phyloP scores from a whole-genome alignment of 805 yeast genomes.

The Starmerella roubikii region DNA sequence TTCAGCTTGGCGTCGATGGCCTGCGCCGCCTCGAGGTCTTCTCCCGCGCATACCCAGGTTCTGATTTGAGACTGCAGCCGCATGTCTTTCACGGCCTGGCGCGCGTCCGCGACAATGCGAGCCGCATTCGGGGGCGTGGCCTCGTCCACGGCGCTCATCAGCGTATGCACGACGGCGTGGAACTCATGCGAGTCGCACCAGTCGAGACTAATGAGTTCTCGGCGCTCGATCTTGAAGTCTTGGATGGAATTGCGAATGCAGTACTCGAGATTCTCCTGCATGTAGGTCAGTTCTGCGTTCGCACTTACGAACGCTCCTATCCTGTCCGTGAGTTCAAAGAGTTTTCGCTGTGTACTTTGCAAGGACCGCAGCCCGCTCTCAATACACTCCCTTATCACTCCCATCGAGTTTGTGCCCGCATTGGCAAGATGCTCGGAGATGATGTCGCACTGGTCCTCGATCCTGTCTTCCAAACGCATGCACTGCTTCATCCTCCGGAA shows the following conservation, averaged over 20 bases:
- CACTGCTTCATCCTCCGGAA: slow-evolving; percentile 9
- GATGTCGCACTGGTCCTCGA: not conserved
- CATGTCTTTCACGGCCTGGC: not conserved
- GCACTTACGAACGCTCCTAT: not conserved
- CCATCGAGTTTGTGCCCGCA: no score
- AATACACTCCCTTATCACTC: no score
- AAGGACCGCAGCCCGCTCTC: slow-evolving; percentile 4
- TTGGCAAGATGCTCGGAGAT: no score
- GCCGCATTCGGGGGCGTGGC: not conserved
- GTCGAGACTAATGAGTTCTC: not conserved
- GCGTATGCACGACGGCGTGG: not conserved
- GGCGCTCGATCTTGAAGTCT: not conserved
- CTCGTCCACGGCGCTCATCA: not conserved
- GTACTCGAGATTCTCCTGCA: slow-evolving; percentile 11
- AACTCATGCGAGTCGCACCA: slow-evolving; percentile 5
- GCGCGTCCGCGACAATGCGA: no score
- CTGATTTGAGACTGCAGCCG: not conserved
- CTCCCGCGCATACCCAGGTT: slow-evolving; percentile 1
- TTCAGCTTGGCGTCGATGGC: not conserved
- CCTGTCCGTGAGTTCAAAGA: slow-evolving; percentile 6
- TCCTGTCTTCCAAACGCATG: not conserved
- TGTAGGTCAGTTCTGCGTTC: slow-evolving; percentile 7
- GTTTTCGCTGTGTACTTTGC: slow-evolving; percentile 3
- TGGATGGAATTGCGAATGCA: slow-evolving; percentile 7
- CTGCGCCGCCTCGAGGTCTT: not conserved